Conservation (phyloP, 2,329 filamentous ascomycete genomes). For the Aulographum hederae region DNA sequence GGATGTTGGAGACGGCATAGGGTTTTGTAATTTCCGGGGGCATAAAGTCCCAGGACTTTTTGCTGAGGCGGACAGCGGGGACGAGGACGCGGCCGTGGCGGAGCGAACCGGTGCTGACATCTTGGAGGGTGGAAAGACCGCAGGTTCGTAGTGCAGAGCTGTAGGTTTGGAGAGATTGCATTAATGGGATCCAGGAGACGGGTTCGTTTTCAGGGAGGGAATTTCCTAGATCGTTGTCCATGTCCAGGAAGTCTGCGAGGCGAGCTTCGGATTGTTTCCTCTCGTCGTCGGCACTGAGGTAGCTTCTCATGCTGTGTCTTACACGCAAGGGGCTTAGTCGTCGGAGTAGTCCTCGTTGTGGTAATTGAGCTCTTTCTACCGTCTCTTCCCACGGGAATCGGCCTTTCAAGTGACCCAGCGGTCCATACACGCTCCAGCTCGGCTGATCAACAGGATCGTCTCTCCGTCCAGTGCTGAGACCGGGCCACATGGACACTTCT, state of each 20-base stretch:
- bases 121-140: not conserved
- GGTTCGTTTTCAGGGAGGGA: not conserved
- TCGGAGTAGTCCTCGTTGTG: not conserved
- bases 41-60: not conserved
- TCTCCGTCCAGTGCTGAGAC: not conserved
- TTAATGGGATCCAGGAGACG: not conserved
- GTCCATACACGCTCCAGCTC: no score
- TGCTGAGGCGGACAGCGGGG: not conserved
- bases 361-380: not conserved
- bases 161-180: not conserved
- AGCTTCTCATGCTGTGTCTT: no score
- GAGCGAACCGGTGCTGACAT: not conserved
- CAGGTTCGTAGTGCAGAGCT: not conserved
- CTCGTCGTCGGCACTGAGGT: not conserved
- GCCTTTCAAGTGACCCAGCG: no score
- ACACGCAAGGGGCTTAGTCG: no score
- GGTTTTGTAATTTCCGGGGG: not conserved
- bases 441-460: not conserved
- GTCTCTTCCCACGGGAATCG: not conserved
- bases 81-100: not conserved
- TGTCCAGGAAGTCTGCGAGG: not conserved
- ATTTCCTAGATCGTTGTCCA: not conserved
- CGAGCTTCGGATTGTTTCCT: not conserved
- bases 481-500: not conserved
- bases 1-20: not conserved